Evolutionary conservation across 441 rosid species (phyloP).

Genomic region (Gossypium lobatum): DNA sequence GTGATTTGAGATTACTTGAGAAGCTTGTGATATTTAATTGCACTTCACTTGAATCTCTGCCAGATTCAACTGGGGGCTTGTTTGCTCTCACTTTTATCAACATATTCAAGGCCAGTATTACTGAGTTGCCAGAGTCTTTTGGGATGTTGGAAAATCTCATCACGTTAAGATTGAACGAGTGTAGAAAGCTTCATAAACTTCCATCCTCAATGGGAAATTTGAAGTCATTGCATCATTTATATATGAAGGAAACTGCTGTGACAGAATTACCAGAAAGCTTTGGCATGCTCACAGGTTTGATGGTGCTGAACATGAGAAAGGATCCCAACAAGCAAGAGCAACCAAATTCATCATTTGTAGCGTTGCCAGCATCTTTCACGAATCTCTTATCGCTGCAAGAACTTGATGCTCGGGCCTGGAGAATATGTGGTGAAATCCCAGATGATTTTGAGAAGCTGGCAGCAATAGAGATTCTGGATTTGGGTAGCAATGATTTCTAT

Average conservation of each 20-base stretch:
- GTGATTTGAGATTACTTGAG: too few species aligned
- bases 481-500: conserved; percentile 43
- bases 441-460: conserved; percentile 53
- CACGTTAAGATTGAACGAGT: conserved; percentile 26
- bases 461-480: conserved; percentile 29
- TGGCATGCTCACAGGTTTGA: conserved; percentile 44
- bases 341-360: conserved; percentile 1
- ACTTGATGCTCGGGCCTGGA: conserved; percentile 53
- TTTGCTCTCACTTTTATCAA: too few species aligned
- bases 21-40: too few species aligned
- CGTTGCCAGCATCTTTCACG: conserved; percentile 40
- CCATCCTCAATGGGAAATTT: conserved; percentile 50
- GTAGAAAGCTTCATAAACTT: conserved; percentile 39
- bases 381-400: conserved; percentile 42
- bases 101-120: conserved; percentile 38
- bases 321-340: conserved; percentile 1
- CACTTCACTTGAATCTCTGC: too few species aligned
- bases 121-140: conserved; percentile 41
- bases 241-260: conserved; percentile 42
- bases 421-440: conserved; percentile 45
- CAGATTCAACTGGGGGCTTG: too few species aligned
- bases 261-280: conserved; percentile 47
- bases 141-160: conserved; percentile 43
- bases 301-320: conserved; percentile 39
- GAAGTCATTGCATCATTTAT: conserved; percentile 38